Evolutionary conservation across 1,139 yeast genomes (phyloP).

Genomic region (Taphrina wiesneri): DNA sequence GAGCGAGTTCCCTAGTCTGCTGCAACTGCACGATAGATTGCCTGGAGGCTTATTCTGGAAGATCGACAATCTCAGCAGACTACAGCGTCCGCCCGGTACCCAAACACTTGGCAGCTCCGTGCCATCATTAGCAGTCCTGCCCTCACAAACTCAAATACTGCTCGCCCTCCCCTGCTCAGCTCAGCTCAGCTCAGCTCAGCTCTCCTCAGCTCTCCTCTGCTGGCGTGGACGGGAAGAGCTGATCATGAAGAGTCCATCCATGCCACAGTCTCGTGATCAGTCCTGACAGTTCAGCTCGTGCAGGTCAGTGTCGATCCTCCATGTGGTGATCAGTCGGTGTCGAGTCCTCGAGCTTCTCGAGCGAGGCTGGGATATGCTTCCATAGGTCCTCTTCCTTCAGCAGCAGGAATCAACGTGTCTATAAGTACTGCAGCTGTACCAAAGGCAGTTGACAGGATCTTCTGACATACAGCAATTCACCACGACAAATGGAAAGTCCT

Average conservation of each 20-base stretch:
- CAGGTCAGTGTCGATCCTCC: neutral
- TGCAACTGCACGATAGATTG: neutral
- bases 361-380: neutral
- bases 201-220: neutral
- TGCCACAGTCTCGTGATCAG: neutral
- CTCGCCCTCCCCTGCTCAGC: too few relatives aligned
- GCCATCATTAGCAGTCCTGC: too few relatives aligned
- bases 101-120: too few relatives aligned
- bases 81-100: too few relatives aligned
- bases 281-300: neutral
- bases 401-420: neutral
- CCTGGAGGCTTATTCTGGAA: neutral
- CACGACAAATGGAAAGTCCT: neutral
- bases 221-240: neutral
- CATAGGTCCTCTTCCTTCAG: neutral
- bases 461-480: neutral
- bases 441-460: too few relatives aligned
- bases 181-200: too few relatives aligned
- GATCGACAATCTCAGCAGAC: neutral
- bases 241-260: neutral
- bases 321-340: neutral
- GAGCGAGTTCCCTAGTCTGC: neutral
- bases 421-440: neutral
- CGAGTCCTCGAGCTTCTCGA: neutral
- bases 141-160: too few relatives aligned